Conservation (phyloP, 495 filamentous ascomycete species). For the Lasiosphaeria miniovina region DNA sequence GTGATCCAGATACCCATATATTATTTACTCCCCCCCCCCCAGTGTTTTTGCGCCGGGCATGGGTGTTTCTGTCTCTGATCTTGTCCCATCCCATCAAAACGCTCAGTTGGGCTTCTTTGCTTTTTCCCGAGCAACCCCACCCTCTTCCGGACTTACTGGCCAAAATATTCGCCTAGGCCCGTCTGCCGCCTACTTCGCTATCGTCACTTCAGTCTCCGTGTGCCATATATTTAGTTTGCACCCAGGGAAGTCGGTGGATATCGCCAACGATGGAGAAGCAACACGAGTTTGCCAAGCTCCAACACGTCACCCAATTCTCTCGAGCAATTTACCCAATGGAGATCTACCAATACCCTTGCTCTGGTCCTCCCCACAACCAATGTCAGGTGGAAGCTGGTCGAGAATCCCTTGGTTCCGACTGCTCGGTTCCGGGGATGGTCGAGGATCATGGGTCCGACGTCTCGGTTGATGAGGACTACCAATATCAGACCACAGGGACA, state of each 20-base stretch:
- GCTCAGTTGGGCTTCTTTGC: neutral
- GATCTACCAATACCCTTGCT: slow-evolving; percentile 22
- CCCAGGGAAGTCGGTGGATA: neutral
- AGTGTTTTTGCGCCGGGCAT: neutral
- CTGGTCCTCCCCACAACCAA: slow-evolving; percentile 6
- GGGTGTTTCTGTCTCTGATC: neutral
- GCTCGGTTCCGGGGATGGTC: slow-evolving; percentile 27
- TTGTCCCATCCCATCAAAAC: neutral
- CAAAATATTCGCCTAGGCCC: neutral
- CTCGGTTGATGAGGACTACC: slow-evolving; percentile 29
- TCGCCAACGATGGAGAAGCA: slow-evolving; percentile 13
- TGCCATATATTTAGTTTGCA: neutral
- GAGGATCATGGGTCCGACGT: slow-evolving; percentile 31
- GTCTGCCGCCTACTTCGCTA: neutral
- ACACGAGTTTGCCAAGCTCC: slow-evolving; percentile 1
- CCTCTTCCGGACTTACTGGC: neutral
- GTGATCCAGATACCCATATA: neutral
- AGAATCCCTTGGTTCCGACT: slow-evolving; percentile 25
- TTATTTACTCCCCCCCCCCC: neutral
- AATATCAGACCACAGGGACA: slow-evolving; percentile 15
- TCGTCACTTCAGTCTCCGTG: neutral
- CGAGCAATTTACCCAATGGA: slow-evolving; percentile 5
- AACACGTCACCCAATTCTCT: slow-evolving; percentile 6
- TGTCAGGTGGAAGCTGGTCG: slow-evolving; percentile 6
- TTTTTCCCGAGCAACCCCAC: neutral